Conservation (phyloP, 1,284 basidiomycete genomes). For the Ceratobasidium sp. region DNA sequence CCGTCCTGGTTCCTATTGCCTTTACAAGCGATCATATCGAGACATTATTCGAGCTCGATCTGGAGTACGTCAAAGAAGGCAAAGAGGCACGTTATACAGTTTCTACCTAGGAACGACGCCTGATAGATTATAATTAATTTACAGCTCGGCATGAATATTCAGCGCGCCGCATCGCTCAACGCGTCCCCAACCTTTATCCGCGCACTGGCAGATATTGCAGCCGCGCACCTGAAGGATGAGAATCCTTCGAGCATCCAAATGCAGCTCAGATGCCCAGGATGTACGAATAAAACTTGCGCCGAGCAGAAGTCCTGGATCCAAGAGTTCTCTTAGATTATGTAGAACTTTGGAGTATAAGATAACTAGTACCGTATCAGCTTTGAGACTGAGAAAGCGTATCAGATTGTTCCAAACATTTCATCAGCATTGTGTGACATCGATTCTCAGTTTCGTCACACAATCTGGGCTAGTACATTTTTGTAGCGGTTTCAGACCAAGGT, state of each 20-base stretch:
- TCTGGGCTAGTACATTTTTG: too few species aligned
- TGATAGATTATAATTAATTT: conserved; percentile 2
- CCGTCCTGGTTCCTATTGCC: conserved; percentile 93
- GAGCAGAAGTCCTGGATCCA: conserved; percentile 88
- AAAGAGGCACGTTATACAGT: conserved; percentile 68
- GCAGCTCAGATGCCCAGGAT: conserved; percentile 90
- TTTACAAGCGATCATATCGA: conserved; percentile 99
- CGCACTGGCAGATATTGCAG: conserved; percentile 92
- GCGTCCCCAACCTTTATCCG: conserved; percentile 97
- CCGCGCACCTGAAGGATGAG: conserved; percentile 78
- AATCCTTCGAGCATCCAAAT: conserved; percentile 75
- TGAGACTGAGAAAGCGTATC: too few species aligned
- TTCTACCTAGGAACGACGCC: background rate
- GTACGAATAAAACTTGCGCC: conserved; percentile 86
- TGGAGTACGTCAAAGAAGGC: conserved; percentile 93
- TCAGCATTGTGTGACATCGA: too few species aligned
- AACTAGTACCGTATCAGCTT: too few species aligned
- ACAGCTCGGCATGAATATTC: conserved; percentile 89
- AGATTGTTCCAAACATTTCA: too few species aligned
- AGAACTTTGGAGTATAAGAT: background rate
- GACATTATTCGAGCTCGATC: conserved; percentile 95
- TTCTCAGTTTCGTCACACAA: too few species aligned
- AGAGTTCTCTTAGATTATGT: conserved; percentile 1
- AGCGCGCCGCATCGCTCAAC: conserved; percentile 95
- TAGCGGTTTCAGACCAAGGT: background rate